phyloP scores from a whole-genome alignment of 176 grass and related monocot genomes.

The Avena eriantha region DNA sequence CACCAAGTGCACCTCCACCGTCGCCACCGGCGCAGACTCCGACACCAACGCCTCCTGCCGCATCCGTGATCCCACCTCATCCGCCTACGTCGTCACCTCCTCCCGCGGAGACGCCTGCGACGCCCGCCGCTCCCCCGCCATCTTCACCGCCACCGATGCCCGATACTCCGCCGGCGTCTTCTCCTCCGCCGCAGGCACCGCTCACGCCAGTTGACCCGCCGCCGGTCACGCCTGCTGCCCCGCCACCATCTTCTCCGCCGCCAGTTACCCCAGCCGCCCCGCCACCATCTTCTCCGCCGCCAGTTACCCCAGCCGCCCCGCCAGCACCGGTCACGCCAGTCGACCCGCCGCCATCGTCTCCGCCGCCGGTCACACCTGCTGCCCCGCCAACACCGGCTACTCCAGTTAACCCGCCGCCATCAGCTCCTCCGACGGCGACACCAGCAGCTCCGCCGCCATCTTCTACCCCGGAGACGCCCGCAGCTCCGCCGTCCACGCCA shows the following conservation, averaged over 20 bases:
- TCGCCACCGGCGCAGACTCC: background rate
- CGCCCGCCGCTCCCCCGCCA: background rate
- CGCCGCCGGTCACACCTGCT: background rate
- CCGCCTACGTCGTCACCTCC: background rate
- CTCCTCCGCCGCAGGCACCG: background rate
- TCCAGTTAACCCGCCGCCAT: background rate
- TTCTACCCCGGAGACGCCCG: background rate
- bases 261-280: background rate
- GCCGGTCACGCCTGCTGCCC: background rate
- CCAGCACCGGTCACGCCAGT: background rate
- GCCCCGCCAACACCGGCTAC: background rate
- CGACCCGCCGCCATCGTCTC: background rate
- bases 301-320: background rate
- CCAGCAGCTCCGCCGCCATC: background rate
- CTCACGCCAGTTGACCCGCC: background rate
- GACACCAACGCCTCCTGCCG: background rate
- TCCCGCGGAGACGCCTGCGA: background rate
- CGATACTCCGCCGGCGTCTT: background rate
- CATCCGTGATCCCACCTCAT: background rate
- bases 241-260: background rate
- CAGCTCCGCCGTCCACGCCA: background rate
- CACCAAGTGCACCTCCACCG: background rate
- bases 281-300: conserved; percentile 2
- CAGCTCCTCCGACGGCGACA: background rate
- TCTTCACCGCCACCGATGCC: background rate